Conservation (phyloP, 1,139 yeast genomes). For the Yamadazyma sp. region DNA sequence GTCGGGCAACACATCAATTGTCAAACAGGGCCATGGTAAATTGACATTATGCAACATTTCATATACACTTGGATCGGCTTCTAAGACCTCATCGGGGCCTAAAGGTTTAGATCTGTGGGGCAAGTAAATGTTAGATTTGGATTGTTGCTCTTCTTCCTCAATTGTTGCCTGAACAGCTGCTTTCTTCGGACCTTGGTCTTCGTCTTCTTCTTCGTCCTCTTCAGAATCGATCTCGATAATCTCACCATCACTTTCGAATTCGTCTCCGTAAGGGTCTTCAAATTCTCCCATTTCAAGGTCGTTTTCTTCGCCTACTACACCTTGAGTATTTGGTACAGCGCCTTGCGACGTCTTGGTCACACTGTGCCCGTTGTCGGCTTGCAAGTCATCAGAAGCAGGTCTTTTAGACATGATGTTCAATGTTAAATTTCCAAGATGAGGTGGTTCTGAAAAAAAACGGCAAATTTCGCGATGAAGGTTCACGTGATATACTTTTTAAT, state of each 20-base stretch:
- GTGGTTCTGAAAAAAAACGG: constrained; percentile 1
- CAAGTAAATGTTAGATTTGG: constrained; percentile 55
- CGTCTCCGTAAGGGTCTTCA: constrained; percentile 95
- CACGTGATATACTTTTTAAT: constrained; percentile 2
- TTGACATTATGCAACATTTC: constrained; percentile 95
- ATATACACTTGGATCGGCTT: constrained; percentile 94
- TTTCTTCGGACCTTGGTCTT: constrained; percentile 26
- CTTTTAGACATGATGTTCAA: constrained; percentile 60
- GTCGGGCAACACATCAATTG: constrained; percentile 88
- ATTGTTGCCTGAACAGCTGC: constrained; percentile 33
- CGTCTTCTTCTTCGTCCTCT: constrained; percentile 57
- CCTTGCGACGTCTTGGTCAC: constrained; percentile 10
- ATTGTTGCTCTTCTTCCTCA: constrained; percentile 27
- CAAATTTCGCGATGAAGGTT: constrained; percentile 1
- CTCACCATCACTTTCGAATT: constrained; percentile 90
- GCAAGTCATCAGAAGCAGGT: constrained; percentile 41
- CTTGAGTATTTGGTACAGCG: constrained; percentile 33
- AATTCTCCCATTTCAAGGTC: constrained; percentile 81
- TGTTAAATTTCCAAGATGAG: constrained; percentile 1
- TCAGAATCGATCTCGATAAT: constrained; percentile 76
- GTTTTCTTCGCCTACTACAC: constrained; percentile 16
- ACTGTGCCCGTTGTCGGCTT: constrained; percentile 24
- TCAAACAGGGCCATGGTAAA: constrained; percentile 96
- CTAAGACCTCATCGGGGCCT: constrained; percentile 94
- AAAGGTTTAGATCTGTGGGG: constrained; percentile 88